phyloP scores from a whole-genome alignment of 2,329 filamentous ascomycete genomes.

The Claviceps digitariae region DNA sequence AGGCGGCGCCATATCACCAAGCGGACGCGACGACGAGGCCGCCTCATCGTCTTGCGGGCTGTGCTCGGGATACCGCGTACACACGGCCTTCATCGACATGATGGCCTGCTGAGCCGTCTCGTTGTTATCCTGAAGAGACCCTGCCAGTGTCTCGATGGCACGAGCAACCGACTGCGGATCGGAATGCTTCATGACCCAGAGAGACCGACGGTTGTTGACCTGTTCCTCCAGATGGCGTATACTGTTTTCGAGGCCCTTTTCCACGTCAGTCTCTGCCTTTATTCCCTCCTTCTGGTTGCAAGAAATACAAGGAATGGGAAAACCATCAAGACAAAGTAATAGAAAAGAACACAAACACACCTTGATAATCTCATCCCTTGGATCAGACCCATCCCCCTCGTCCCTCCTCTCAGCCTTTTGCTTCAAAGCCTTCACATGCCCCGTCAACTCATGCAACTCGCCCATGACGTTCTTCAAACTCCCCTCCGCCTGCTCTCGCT shows the following conservation, averaged over 20 bases:
- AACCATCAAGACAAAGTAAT: neutral
- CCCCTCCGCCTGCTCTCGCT: slow-evolving; percentile 16
- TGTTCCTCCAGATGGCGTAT: slow-evolving; percentile 23
- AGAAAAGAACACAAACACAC: slow-evolving; percentile 8
- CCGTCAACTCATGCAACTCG: slow-evolving; percentile 2
- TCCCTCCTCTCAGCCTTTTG: slow-evolving; percentile 11
- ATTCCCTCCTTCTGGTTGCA: too few relatives aligned
- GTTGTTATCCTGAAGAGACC: slow-evolving; percentile 16
- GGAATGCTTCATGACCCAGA: slow-evolving; percentile 23
- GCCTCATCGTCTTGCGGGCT: neutral
- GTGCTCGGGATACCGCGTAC: slow-evolving; percentile 1
- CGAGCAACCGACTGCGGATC: slow-evolving; percentile 17
- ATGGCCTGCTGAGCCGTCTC: slow-evolving; percentile 13
- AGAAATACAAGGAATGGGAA: too few relatives aligned
- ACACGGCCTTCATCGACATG: slow-evolving; percentile 12
- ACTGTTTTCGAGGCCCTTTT: slow-evolving; percentile 18
- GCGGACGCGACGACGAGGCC: neutral
- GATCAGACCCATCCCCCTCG: slow-evolving; percentile 9
- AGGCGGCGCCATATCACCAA: slow-evolving; percentile 1
- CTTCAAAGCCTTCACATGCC: slow-evolving; percentile 18
- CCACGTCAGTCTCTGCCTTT: neutral
- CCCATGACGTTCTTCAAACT: slow-evolving; percentile 14
- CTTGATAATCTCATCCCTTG: slow-evolving; percentile 17
- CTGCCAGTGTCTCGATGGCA: slow-evolving; percentile 19
- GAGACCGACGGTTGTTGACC: slow-evolving; percentile 21